Base-by-base conservation (phyloP, 2,329 filamentous ascomycete genomes). In the Westerdykella aurantiaca region DNA sequence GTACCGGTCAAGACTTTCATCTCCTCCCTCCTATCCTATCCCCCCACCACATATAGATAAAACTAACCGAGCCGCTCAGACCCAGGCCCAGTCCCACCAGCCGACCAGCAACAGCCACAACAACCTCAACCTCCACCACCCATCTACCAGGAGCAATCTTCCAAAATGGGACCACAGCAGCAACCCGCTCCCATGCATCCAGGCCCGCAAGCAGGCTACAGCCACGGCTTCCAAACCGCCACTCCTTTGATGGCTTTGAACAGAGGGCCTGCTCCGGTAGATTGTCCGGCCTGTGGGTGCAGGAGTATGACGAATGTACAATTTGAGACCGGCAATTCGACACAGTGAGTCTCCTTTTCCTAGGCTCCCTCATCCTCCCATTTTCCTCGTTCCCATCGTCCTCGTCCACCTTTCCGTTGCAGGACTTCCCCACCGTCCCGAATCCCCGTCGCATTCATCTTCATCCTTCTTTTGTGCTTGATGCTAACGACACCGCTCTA, bases 281-380 rank as follows among this genome's bases (percentile, higher is more conserved):
- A 76, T 47, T 76, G 74, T 51, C 73, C 73, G 0, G 60, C 64
- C 4, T 77, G 74, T 38, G 67, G 69, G 5, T 56, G 67, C 40
- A 56, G 73, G 1, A 52, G 57, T 2, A 57, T 72, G 63, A 72
- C 70, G 2, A 64, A 52, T 14, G 53, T 59, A 9, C 43, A 51
- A 9, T 64, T 56, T 35, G 54, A 66, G 53, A 60, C 52, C 21
- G 70, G 70, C 9, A 68, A 69, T 45, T 67, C 61, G 10, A 71
- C 68, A 33, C 69, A 72, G 68, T 72, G 52, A 56, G 67, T 62
- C 39, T 10, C 31, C 11, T n/a, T 16, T 7, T 29, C 25, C 11
- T 29, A 5, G 7, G 9, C 11, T 29, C 25, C 11, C 25, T 29
- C 18, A 4, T 6, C 25, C 25, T 29, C 25, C 25, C 25, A 4